Conservation (phyloP, 2,329 filamentous ascomycete species). For the Fusarium sp. region DNA sequence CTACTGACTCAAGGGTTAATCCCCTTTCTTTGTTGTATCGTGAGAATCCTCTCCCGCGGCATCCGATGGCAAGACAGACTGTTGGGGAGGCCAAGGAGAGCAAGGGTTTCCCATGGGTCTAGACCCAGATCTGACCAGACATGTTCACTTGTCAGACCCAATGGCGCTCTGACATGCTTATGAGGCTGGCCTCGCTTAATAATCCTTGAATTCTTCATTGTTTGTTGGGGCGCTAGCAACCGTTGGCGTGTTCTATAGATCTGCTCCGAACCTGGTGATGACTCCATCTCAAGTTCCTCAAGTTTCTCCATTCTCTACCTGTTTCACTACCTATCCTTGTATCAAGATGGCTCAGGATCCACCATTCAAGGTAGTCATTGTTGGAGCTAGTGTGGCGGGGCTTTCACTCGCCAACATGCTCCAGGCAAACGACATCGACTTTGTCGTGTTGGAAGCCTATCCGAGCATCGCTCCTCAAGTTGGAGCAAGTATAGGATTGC, state of each 20-base stretch:
- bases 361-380: conserved; percentile 25
- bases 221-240: not conserved
- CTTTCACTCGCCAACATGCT: conserved; percentile 27
- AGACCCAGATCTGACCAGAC: not conserved
- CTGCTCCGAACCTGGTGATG: not conserved
- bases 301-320: not conserved
- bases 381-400: conserved; percentile 20
- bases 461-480: conserved; percentile 55
- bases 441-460: conserved; percentile 60
- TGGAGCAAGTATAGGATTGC: conserved; percentile 61
- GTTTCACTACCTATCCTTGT: not conserved
- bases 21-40: not conserved
- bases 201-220: not conserved
- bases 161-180: not conserved
- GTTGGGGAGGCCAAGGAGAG: not conserved
- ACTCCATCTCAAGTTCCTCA: not conserved
- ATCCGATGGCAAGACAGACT: not conserved
- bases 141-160: not conserved
- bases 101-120: not conserved
- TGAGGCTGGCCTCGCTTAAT: not conserved
- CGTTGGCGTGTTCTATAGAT: not conserved
- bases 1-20: not conserved
- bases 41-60: not conserved
- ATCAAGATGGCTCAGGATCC: not conserved
- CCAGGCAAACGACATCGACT: conserved; percentile 53